Evolutionary conservation across 169 alveolate species (phyloP), one percentile per base, ranked within the genome.

Genomic region (Plasmodium blacklocki): DNA sequence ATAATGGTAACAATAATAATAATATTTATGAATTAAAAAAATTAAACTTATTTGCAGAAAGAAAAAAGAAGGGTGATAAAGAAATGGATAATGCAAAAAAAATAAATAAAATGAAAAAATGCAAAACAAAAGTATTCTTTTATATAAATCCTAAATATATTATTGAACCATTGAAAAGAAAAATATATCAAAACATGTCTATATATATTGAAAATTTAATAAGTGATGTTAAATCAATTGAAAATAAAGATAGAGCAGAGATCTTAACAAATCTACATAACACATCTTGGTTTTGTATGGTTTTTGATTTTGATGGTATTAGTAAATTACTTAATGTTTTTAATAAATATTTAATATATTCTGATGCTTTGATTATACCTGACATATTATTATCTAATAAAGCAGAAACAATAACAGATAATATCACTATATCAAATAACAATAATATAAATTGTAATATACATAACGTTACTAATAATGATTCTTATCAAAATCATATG

Each of bases 271-370:
- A 85, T 21, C 50, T 85, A 1, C 91, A 85, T 15, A 71, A 68
- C 45, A 85, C 91, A 2, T 71, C 91, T 11, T 85, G 91, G 91
- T 85, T 85, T 50, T 85, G 85, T 26, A 68, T 71, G 86, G 52
- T 85, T 1, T 85, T 85, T 15, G 91, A 85, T 32, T 85, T 85
- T 49, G 91, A 85, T 71, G 91, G 76, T 0, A 85, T 85, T 50
- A 85, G 91, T 32, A 85, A 85, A 85, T 32, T 85, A 18, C 29
- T 85, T 2, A 85, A 85, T 47, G 91, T 85, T 0, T 85, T 85
- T 32, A 85, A 85, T 52, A 85, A 85, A 23, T 85, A 85, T 71
- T 71, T 85, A 50, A 85, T 85, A 11, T 85, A 85, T 64, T 85
- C 91, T 1, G 91, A 85, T 43, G 70, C 91, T 21, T 26, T 85